Evolutionary conservation across 2,329 filamentous ascomycete genomes (phyloP), one percentile per base, ranked within the genome.

Genomic region (Daldinia sp.): DNA sequence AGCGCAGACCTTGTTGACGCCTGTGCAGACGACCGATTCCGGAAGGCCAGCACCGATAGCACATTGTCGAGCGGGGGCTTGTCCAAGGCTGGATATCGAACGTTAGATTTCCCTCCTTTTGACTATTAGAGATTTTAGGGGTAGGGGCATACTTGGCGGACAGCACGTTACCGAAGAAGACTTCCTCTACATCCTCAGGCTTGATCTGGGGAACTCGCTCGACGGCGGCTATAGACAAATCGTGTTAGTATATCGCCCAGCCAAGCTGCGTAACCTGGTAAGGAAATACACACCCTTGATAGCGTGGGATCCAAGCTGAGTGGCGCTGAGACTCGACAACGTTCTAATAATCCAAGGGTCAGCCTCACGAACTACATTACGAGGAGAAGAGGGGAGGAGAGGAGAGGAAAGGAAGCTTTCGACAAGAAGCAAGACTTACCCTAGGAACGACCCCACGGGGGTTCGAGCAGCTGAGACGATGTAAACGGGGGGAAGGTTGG

Each of bases 1-100:
- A 68, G 95, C 95, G 86, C 95, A 99, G 77, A 99, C 95, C 84
- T 99, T 99, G 90, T 99, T 99, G 76, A 99, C 87, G 53, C 94
- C 96, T 45, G 95, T 99, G 81, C 90, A 91, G 71, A 96, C 87
- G 68, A 91, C 91, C 56, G 86, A 85, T 68, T 96, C 85, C 56
- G 88, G 82, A 68, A 99, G 91, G 66, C 95, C 95, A 74, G 93
- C 95, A 73, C 89, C 87, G 74, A 99, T 86, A 73, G 94, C 93
- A 79, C 92, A 96, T 83, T 99, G 95, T 74, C 95, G 90, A 71
- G 95, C 94, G 70, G 96, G 95, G 76, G 96, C 96, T 82, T 99
- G 95, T 68, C 95, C 95, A 72, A 98, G 86, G 78, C 94, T 97
- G 71, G 29, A 35, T 39, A 62, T 54, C 32, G 39, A 35, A 49